phyloP scores from a whole-genome alignment of 1,284 basidiomycete genomes.

The Fomitopsis pinicola region DNA sequence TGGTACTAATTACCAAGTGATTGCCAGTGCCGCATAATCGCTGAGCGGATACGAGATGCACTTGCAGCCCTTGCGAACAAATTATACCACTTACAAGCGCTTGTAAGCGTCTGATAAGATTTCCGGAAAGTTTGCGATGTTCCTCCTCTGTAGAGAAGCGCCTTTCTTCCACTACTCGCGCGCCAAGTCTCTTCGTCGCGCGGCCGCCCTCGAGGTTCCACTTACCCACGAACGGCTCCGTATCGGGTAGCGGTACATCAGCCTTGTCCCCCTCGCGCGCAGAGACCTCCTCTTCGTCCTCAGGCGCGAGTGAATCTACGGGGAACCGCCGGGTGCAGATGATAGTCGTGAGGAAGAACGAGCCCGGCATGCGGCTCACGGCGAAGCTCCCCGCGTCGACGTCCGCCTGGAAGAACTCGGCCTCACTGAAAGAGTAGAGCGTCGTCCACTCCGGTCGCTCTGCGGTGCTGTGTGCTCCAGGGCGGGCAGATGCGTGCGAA shows the following conservation, averaged over 20 bases:
- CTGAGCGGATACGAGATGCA: too few relatives aligned
- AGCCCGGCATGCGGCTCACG: background rate
- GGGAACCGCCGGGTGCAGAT: background rate
- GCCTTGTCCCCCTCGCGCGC: background rate
- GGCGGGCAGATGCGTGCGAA: background rate
- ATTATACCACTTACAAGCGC: too few relatives aligned
- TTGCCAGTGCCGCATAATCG: too few relatives aligned
- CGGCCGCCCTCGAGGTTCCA: background rate
- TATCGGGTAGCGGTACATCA: background rate
- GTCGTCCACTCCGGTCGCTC: background rate
- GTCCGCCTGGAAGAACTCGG: background rate
- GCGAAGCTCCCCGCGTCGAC: background rate
- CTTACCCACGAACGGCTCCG: background rate
- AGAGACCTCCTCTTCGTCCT: background rate
- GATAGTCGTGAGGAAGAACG: background rate
- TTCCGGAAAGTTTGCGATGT: too few relatives aligned
- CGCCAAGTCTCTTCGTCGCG: background rate
- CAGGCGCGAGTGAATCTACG: background rate
- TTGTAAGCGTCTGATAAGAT: too few relatives aligned
- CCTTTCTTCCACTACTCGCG: background rate
- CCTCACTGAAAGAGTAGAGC: background rate
- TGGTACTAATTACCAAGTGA: too few relatives aligned
- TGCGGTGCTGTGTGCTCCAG: background rate
- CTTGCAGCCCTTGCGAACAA: too few relatives aligned
- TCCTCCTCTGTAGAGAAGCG: background rate